Evolutionary conservation across 1,139 yeast genomes (phyloP).

Genomic region (Scheffersomyces segobiensis): DNA sequence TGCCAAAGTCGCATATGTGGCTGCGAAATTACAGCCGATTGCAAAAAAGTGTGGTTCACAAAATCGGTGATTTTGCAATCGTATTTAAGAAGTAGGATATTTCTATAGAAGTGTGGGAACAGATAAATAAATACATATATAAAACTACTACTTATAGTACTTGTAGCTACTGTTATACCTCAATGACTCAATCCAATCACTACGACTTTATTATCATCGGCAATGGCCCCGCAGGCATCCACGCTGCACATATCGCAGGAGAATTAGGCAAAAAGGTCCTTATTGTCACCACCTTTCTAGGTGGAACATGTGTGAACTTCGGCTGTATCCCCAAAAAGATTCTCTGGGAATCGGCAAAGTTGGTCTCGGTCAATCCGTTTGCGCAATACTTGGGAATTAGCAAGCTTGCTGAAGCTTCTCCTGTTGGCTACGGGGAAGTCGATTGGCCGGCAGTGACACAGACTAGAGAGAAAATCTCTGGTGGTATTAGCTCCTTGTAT

Average conservation of each 20-base stretch:
- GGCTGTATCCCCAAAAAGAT: neutral
- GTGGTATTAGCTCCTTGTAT: neutral
- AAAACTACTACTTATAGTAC: neutral
- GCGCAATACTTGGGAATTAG: neutral
- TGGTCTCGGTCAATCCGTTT: neutral
- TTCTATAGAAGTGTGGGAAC: neutral
- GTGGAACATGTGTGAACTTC: neutral
- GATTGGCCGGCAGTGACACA: slow-evolving; percentile 1
- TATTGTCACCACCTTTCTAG: neutral
- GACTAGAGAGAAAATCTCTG: neutral
- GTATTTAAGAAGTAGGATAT: neutral
- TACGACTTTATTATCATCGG: slow-evolving; percentile 1
- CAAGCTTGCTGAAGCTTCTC: neutral
- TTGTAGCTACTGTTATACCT: neutral
- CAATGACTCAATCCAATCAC: neutral
- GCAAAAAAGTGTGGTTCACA: slow-evolving; percentile 1
- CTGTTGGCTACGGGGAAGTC: neutral
- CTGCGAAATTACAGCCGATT: neutral
- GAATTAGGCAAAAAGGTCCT: neutral
- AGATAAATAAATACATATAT: too few relatives aligned
- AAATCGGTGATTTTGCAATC: neutral
- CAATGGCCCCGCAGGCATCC: slow-evolving; percentile 1
- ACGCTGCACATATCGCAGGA: slow-evolving; percentile 2
- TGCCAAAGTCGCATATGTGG: neutral
- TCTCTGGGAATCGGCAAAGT: slow-evolving; percentile 3